phyloP scores from a whole-genome alignment of 257 asterid genomes.

The Paulownia fortunei region DNA sequence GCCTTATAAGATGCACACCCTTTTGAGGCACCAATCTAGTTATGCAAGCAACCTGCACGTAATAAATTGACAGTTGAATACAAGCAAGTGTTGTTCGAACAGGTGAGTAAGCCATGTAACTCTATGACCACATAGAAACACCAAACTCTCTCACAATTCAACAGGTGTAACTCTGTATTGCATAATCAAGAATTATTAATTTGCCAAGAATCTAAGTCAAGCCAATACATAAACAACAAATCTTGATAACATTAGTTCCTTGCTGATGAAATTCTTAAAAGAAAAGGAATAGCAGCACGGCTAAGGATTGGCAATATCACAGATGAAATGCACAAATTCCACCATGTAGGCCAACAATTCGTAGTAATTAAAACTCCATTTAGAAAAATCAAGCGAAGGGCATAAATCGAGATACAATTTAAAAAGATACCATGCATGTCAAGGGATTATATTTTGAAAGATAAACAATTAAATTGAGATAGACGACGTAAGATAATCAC shows the following conservation, averaged over 20 bases:
- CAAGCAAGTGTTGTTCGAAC: not conserved
- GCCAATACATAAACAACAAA: slow-evolving; percentile 19
- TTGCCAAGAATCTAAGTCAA: slow-evolving; percentile 14
- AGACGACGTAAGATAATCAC: not conserved
- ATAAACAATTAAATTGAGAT: not conserved
- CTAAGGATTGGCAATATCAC: slow-evolving; percentile 13
- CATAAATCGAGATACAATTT: not conserved
- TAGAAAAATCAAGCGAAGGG: not conserved
- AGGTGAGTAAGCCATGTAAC: slow-evolving; percentile 7
- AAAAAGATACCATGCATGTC: not conserved
- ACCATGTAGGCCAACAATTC: not conserved
- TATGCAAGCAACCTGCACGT: slow-evolving; percentile 85
- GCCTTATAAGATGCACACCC: slow-evolving; percentile 96
- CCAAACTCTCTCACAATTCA: not conserved
- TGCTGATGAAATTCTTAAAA: not conserved
- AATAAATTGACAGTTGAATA: not conserved
- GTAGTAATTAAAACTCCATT: not conserved
- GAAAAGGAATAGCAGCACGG: not conserved
- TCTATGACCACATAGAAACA: not conserved
- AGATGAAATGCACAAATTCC: not conserved
- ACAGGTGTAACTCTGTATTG: slow-evolving; percentile 12
- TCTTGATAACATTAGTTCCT: slow-evolving; percentile 5
- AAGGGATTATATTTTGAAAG: not conserved
- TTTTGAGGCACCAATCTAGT: slow-evolving; percentile 98
- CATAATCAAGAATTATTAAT: slow-evolving; percentile 17